These are phyloP conservation scores for Aspergillus funiculosus DNA, from an alignment of 495 filamentous ascomycete genomes.

Conservation along the genomic window DNA sequence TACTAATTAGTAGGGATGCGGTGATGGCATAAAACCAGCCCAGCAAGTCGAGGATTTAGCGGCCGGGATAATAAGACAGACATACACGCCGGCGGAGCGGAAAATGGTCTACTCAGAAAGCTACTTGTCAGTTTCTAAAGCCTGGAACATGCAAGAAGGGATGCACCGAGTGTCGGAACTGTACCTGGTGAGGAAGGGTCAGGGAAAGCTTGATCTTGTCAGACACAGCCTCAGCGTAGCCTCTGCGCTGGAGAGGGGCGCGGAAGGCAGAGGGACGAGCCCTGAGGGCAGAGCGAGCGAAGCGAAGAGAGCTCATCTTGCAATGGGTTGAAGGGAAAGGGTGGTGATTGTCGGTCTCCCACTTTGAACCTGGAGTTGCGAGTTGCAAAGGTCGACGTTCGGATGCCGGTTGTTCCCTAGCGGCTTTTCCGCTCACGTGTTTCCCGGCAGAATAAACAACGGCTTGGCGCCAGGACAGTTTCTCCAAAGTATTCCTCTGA, in stretches of 20 bases:
- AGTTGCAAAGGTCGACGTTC: constrained; percentile 44
- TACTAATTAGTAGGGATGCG: constrained; percentile 31
- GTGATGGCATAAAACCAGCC: constrained; percentile 8
- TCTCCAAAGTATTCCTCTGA: too few species aligned
- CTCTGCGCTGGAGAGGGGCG: constrained; percentile 70
- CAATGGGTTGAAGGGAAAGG: constrained; percentile 34
- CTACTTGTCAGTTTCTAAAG: constrained; percentile 21
- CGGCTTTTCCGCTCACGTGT: constrained; percentile 20
- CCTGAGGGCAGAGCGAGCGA: constrained; percentile 80
- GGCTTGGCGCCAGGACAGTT: too few species aligned
- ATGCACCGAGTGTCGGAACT: constrained; percentile 22
- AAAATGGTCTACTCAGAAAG: constrained; percentile 56
- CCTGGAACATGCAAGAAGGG: neutral
- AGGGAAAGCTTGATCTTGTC: constrained; percentile 98
- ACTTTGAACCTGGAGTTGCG: constrained; percentile 32
- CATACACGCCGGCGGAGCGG: constrained; percentile 71
- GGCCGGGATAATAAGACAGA: constrained; percentile 14
- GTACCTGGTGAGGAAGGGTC: constrained; percentile 96
- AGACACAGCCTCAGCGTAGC: constrained; percentile 88
- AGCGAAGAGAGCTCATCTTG: constrained; percentile 84
- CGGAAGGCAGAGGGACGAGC: constrained; percentile 64
- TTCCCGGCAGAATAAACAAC: neutral
- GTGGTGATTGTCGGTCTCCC: constrained; percentile 35
- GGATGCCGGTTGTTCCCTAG: constrained; percentile 47
- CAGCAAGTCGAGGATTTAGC: constrained; percentile 7